phyloP scores from a whole-genome alignment of 495 filamentous ascomycete genomes.

The Corynascus novoguineensis region DNA sequence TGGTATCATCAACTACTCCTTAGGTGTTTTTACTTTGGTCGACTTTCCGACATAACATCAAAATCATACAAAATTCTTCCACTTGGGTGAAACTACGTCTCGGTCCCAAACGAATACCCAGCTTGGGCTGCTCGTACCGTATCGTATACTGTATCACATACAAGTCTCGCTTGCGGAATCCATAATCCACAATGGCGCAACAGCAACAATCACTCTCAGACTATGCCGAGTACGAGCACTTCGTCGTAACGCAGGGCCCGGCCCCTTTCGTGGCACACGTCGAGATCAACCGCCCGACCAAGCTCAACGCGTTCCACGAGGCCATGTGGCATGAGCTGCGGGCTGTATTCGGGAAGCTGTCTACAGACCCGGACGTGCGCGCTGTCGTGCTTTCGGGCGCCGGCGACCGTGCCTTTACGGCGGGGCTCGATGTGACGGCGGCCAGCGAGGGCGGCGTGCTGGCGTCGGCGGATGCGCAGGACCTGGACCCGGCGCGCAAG shows the following conservation, averaged over 20 bases:
- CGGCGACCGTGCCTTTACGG: constrained; percentile 78
- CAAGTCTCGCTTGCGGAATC: not conserved
- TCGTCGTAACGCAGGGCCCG: constrained; percentile 70
- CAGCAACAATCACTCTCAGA: not conserved
- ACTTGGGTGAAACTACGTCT: no score
- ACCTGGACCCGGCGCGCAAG: constrained; percentile 58
- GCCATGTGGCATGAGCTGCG: constrained; percentile 86
- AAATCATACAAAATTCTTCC: no score
- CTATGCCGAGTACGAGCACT: constrained; percentile 58
- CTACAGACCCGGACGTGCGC: constrained; percentile 64
- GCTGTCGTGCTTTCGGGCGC: constrained; percentile 76
- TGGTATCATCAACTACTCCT: not conserved
- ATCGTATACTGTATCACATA: not conserved
- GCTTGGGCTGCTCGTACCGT: no score
- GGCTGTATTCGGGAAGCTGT: constrained; percentile 67
- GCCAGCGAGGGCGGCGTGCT: constrained; percentile 37
- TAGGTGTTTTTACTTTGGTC: no score
- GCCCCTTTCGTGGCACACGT: constrained; percentile 75
- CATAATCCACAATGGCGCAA: not conserved
- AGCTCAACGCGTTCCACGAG: constrained; percentile 87
- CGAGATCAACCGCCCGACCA: constrained; percentile 83
- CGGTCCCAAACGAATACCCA: not conserved
- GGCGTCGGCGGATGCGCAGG: constrained; percentile 28
- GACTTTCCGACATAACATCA: no score
- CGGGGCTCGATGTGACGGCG: constrained; percentile 74